Percentiles rank a stretch among this genome's conserved stretches.
Conservation (phyloP, 2,329 filamentous ascomycete genomes). For the Fusarium sp. region DNA sequence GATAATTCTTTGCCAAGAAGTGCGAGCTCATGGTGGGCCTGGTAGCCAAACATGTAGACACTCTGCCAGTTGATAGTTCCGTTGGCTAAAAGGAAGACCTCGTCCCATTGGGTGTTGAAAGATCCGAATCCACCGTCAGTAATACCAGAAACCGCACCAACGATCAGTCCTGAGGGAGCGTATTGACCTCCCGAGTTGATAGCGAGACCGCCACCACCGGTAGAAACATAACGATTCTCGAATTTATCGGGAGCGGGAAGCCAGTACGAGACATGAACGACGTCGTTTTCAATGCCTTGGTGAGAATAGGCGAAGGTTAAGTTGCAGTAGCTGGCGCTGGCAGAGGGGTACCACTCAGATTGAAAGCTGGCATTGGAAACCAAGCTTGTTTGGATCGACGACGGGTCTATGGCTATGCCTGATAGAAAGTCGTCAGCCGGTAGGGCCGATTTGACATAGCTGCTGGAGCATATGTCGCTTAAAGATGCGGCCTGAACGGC, state of each 20-base stretch:
- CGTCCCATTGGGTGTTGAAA: constrained; percentile 56
- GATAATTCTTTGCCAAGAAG: constrained; percentile 62
- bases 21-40: constrained; percentile 65
- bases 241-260: constrained; percentile 57
- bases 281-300: constrained; percentile 51
- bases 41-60: constrained; percentile 66
- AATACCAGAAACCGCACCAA: constrained; percentile 58
- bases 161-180: constrained; percentile 58
- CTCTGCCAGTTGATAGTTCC: constrained; percentile 67
- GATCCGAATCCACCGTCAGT: constrained; percentile 62
- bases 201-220: constrained; percentile 60
- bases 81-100: constrained; percentile 61
- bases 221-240: constrained; percentile 62
- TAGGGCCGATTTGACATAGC: constrained; percentile 2
- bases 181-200: constrained; percentile 29
- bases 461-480: constrained; percentile 14
- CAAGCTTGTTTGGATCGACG: background rate
- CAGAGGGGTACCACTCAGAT: constrained; percentile 18
- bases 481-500: constrained; percentile 4
- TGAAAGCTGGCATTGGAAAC: constrained; percentile 15
- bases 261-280: constrained; percentile 53
- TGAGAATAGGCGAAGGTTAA: constrained; percentile 57
- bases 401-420: constrained; percentile 1
- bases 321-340: constrained; percentile 53
- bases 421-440: background rate